These are phyloP conservation scores for Diplodia sapinea DNA, from an alignment of 2,329 filamentous ascomycete genomes.

Conservation along the genomic window DNA sequence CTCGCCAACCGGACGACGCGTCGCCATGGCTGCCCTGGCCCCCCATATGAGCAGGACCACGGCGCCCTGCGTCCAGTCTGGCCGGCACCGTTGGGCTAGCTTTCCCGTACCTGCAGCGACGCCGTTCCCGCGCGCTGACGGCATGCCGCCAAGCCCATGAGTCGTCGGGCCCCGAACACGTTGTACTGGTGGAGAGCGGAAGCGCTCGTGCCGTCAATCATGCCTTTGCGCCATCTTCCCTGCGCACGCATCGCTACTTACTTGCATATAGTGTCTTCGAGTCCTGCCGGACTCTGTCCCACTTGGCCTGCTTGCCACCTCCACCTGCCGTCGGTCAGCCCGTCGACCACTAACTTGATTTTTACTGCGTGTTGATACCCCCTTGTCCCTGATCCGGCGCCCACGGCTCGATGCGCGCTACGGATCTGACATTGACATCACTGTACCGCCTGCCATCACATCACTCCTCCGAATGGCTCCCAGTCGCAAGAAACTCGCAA, in stretches of 20 bases:
- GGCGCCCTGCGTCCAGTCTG: neutral
- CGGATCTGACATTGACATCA: neutral
- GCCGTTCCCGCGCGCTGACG: slow-evolving; percentile 24
- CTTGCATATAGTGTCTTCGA: slow-evolving; percentile 20
- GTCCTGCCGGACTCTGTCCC: slow-evolving; percentile 13
- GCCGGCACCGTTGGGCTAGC: slow-evolving; percentile 17
- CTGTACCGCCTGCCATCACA: neutral
- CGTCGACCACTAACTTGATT: neutral
- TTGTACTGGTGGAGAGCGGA: slow-evolving; percentile 20
- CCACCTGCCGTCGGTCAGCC: neutral
- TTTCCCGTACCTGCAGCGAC: slow-evolving; percentile 27
- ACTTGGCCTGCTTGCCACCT: slow-evolving; percentile 8
- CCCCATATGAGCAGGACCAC: slow-evolving; percentile 14
- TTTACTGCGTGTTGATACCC: slow-evolving; percentile 14
- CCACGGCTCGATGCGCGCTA: slow-evolving; percentile 7
- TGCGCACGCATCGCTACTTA: slow-evolving; percentile 27
- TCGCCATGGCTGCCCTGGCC: neutral
- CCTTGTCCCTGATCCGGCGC: slow-evolving; percentile 5
- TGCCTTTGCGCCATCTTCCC: slow-evolving; percentile 29
- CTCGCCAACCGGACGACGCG: neutral
- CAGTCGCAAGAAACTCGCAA: slow-evolving; percentile 14
- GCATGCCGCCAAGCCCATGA: slow-evolving; percentile 18
- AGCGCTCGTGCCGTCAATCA: slow-evolving; percentile 26
- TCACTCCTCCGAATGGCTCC: slow-evolving; percentile 6
- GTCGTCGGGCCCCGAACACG: slow-evolving; percentile 19